phyloP scores from a whole-genome alignment of 2,329 filamentous ascomycete species.

The Fusarium hostae region DNA sequence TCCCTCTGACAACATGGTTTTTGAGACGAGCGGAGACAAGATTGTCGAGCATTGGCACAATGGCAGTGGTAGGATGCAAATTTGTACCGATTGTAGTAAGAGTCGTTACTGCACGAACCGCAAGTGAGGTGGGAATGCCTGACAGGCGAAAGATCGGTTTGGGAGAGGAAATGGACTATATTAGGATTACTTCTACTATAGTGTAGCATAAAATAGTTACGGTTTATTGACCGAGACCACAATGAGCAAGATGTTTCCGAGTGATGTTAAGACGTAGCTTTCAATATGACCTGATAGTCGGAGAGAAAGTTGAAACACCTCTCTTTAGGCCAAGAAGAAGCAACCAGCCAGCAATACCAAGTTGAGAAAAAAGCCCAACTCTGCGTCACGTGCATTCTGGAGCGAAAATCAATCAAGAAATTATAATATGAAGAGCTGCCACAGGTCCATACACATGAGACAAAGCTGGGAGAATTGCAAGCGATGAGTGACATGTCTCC shows the following conservation, averaged over 20 bases:
- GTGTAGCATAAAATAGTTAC: not conserved
- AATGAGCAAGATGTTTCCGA: not conserved
- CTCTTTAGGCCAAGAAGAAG: not conserved
- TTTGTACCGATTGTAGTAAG: not conserved
- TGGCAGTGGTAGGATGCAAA: not conserved
- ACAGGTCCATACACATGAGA: fast-evolving
- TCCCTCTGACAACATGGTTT: not conserved
- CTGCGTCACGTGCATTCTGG: not conserved
- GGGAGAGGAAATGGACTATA: no score
- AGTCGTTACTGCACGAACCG: not conserved
- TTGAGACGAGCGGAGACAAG: not conserved
- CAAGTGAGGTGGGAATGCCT: fast-evolving
- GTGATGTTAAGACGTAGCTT: not conserved
- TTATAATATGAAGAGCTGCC: fast-evolving
- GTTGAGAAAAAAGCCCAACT: not conserved
- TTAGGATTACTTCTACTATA: no score
- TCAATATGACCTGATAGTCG: no score
- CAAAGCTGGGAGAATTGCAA: not conserved
- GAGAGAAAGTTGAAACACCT: no score
- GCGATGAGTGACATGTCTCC: not conserved
- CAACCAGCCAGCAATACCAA: not conserved
- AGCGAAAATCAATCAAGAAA: no score
- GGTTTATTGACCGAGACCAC: not conserved
- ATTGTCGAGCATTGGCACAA: not conserved
- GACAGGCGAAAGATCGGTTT: fast-evolving